A percentile compares a stretch with the other conserved stretches of the same genome.
Conservation (phyloP, 352 stramenopile genomes). For the Globisporangium yorkense region DNA sequence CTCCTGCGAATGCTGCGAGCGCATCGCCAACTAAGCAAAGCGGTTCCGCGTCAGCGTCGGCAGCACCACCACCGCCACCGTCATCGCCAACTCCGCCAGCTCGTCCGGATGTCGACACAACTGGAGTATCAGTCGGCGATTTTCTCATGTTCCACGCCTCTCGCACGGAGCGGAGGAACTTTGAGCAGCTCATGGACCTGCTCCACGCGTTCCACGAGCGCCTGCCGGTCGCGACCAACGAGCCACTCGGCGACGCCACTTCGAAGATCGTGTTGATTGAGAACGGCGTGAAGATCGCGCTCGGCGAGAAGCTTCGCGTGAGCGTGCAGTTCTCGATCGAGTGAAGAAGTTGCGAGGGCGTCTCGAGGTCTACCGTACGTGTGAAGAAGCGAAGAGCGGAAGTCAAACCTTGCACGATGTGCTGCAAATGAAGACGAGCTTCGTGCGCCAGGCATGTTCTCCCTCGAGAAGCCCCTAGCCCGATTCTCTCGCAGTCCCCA, state of each 20-base stretch:
- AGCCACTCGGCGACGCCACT: not conserved
- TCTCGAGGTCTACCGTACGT: not conserved
- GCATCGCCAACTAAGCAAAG: not conserved
- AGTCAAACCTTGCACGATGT: not conserved
- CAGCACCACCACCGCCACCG: not conserved
- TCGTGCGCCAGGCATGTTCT: not conserved
- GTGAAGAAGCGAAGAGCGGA: not conserved
- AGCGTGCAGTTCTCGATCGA: slow-evolving; percentile 37
- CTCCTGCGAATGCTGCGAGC: not conserved
- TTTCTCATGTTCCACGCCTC: slow-evolving; percentile 49
- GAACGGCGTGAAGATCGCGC: slow-evolving; percentile 28
- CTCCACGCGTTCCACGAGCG: slow-evolving; percentile 35
- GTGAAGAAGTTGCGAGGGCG: not conserved
- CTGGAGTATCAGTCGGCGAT: slow-evolving; percentile 25
- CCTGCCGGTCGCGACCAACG: not conserved
- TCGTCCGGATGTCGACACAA: not conserved
- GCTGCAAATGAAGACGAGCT: too few species aligned
- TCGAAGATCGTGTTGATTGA: slow-evolving; percentile 15
- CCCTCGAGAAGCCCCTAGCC: not conserved
- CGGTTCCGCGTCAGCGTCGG: not conserved
- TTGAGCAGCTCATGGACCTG: slow-evolving; percentile 52
- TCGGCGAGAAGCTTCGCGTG: slow-evolving; percentile 33
- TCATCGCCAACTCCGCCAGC: not conserved
- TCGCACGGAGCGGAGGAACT: slow-evolving; percentile 32
- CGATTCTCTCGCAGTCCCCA: not conserved